A percentile compares a stretch with the other conserved stretches of the same genome.
Conservation (phyloP, 2,329 filamentous ascomycete species). For the Paraconiothyrium sp. region DNA sequence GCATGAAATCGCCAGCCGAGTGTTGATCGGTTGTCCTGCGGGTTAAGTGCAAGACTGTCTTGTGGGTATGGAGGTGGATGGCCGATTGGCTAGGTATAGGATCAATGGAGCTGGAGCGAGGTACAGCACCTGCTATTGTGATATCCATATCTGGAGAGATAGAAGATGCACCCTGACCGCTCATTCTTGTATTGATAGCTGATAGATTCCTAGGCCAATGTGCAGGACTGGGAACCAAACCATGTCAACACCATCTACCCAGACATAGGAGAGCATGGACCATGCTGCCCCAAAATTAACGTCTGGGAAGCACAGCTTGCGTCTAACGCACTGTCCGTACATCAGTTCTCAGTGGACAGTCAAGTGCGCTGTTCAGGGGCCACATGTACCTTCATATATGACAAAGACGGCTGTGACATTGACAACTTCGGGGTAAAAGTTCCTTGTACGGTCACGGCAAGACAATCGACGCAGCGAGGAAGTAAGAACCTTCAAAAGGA, state of each 20-base stretch:
- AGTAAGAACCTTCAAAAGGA: slow-evolving; percentile 28
- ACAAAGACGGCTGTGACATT: slow-evolving; percentile 23
- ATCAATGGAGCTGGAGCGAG: slow-evolving; percentile 53
- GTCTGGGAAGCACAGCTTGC: slow-evolving; percentile 73
- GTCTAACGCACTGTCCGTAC: slow-evolving; percentile 68
- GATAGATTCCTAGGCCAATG: background rate
- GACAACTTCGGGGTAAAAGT: slow-evolving; percentile 67
- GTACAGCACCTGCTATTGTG: slow-evolving; percentile 59
- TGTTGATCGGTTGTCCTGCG: slow-evolving; percentile 69
- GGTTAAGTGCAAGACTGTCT: slow-evolving; percentile 67
- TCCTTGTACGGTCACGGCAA: slow-evolving; percentile 67
- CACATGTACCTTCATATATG: slow-evolving; percentile 21
- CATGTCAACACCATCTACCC: background rate
- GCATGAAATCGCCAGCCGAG: slow-evolving; percentile 18
- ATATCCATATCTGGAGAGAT: slow-evolving; percentile 4
- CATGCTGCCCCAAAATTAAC: slow-evolving; percentile 73
- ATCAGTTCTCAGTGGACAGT: slow-evolving; percentile 62
- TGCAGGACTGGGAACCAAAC: background rate
- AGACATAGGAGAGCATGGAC: slow-evolving; percentile 52
- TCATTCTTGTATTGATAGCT: background rate
- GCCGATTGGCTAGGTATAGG: slow-evolving; percentile 46
- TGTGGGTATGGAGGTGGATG: slow-evolving; percentile 63
- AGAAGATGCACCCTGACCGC: background rate
- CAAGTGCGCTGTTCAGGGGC: slow-evolving; percentile 62
- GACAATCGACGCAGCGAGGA: slow-evolving; percentile 47